phyloP scores from a whole-genome alignment of 2,329 filamentous ascomycete species.

The Sclerotinia borealis region DNA sequence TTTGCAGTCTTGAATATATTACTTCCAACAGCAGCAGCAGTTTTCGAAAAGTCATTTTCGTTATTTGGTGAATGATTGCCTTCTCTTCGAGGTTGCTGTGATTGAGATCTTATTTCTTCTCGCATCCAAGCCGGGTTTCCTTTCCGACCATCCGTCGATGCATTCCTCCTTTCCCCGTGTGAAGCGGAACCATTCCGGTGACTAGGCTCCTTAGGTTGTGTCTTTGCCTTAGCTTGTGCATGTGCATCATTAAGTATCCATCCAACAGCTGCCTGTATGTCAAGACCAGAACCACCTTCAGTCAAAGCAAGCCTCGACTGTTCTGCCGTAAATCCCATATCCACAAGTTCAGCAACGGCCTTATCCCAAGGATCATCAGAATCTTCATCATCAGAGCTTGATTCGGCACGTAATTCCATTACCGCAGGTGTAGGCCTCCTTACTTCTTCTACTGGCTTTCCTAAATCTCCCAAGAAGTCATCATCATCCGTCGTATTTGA shows the following conservation, averaged over 20 bases:
- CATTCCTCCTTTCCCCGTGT: slow-evolving; percentile 28
- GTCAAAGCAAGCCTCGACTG: slow-evolving; percentile 75
- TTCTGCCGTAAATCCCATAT: slow-evolving; percentile 88
- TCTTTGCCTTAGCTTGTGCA: slow-evolving; percentile 69
- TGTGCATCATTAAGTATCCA: slow-evolving; percentile 82
- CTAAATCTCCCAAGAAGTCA: slow-evolving; percentile 60
- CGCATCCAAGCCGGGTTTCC: slow-evolving; percentile 57
- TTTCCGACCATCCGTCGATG: slow-evolving; percentile 30
- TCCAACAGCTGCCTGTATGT: slow-evolving; percentile 81
- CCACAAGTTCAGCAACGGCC: slow-evolving; percentile 80
- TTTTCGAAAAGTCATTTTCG: slow-evolving; percentile 71
- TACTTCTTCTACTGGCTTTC: slow-evolving; percentile 58
- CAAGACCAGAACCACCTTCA: slow-evolving; percentile 70
- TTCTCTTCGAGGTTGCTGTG: slow-evolving; percentile 39
- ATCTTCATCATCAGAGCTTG: slow-evolving; percentile 21
- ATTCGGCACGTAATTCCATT: slow-evolving; percentile 22
- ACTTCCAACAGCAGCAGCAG: slow-evolving; percentile 74
- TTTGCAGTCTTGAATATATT: slow-evolving; percentile 91
- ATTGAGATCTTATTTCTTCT: slow-evolving; percentile 43
- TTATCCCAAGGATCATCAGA: slow-evolving; percentile 63
- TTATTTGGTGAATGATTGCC: slow-evolving; percentile 50
- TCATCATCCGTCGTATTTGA: slow-evolving; percentile 46
- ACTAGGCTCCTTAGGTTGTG: slow-evolving; percentile 41
- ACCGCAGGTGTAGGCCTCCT: slow-evolving; percentile 38
- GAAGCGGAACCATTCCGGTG: slow-evolving; percentile 20